A percentile compares a stretch with the other conserved stretches of the same genome.
Evolutionary conservation across 1,284 basidiomycete genomes (phyloP).

Genomic region (Irpex sp.): DNA sequence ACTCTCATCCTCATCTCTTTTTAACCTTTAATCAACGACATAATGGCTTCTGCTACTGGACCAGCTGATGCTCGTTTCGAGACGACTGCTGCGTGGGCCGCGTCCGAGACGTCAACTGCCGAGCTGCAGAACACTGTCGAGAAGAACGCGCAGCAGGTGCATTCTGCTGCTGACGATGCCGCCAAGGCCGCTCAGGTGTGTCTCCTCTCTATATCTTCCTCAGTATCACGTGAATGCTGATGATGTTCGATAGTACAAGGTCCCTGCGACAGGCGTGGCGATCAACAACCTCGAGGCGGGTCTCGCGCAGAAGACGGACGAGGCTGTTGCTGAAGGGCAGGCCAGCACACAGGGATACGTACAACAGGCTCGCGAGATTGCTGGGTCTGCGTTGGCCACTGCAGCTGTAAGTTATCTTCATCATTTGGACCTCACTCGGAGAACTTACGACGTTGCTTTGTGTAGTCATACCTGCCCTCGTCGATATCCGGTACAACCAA

Average conservation of each 20-base stretch:
- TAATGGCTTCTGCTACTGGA: conserved; percentile 22
- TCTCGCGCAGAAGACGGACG: conserved; percentile 40
- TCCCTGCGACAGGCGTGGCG: conserved; percentile 42
- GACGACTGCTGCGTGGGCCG: conserved; percentile 48
- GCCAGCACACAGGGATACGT: conserved; percentile 47
- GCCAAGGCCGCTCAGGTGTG: conserved; percentile 46
- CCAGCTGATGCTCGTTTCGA: conserved; percentile 32
- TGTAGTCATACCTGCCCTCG: conserved; percentile 25
- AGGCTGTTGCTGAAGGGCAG: conserved; percentile 53
- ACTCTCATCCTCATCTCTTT: background rate
- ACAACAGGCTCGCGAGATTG: conserved; percentile 49
- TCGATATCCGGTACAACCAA: conserved; percentile 8
- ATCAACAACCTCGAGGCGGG: conserved; percentile 41
- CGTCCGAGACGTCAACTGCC: conserved; percentile 42
- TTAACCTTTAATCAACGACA: background rate
- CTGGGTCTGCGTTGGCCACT: conserved; percentile 41
- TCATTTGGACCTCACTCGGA: background rate
- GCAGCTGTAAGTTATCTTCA: conserved; percentile 42
- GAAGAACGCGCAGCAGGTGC: conserved; percentile 41
- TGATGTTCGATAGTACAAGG: conserved; percentile 34
- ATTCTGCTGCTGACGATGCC: conserved; percentile 43
- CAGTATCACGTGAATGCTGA: too few species aligned
- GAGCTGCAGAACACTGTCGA: conserved; percentile 37
- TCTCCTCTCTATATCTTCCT: too few species aligned
- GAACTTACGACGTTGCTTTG: background rate